Evolutionary conservation across 306 rosid genomes (phyloP).

Genomic region (Pterocarpus santalinus): DNA sequence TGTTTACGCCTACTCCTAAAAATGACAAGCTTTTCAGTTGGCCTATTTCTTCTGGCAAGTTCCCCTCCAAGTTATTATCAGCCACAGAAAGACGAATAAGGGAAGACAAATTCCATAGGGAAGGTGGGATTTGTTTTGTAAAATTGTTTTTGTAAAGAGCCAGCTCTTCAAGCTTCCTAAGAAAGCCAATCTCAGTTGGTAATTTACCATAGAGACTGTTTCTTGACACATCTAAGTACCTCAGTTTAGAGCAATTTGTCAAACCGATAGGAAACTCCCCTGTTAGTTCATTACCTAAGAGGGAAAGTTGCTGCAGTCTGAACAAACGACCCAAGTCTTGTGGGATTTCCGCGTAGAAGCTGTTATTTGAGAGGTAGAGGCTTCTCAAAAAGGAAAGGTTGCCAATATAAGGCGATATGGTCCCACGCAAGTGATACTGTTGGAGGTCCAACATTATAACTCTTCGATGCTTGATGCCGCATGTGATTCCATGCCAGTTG

Average conservation of each 20-base stretch:
- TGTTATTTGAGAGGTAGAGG: background rate
- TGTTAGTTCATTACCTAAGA: background rate
- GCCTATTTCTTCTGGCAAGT: background rate
- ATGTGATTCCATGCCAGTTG: no score
- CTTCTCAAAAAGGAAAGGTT: background rate
- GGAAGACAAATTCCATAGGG: no score
- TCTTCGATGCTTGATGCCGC: constrained; percentile 25
- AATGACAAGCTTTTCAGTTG: background rate
- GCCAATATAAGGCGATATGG: no score
- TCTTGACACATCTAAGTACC: background rate
- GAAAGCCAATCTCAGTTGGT: constrained; percentile 28
- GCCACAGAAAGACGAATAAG: background rate
- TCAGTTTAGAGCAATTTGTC: no score
- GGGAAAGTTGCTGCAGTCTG: background rate
- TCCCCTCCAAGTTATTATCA: background rate
- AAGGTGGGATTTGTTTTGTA: background rate
- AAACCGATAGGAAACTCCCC: constrained; percentile 16
- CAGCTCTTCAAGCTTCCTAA: background rate
- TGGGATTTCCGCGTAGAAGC: background rate
- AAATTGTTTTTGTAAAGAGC: fast-evolving
- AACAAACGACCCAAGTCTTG: background rate
- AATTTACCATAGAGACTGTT: constrained; percentile 1
- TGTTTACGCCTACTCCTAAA: background rate
- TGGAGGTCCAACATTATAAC: background rate
- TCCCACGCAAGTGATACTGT: background rate